phyloP scores from a whole-genome alignment of 805 yeast genomes.

The Saccharomycopsis amapae region DNA sequence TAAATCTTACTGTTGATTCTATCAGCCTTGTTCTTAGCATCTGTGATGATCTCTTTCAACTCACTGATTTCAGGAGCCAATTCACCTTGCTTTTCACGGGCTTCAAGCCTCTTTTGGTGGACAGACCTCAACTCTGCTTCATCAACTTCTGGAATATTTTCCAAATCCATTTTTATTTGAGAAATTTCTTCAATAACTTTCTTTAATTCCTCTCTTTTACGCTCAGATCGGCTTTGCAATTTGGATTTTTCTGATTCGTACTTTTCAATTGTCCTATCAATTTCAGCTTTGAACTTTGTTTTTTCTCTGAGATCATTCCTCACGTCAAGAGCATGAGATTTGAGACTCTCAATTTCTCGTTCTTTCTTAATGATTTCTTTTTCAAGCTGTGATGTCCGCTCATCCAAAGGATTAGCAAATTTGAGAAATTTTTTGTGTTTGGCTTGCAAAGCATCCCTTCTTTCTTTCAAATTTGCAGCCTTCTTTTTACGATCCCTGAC shows the following conservation, averaged over 20 bases:
- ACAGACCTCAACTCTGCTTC: slow-evolving; percentile 22
- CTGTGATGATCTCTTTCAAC: slow-evolving; percentile 36
- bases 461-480: slow-evolving; percentile 24
- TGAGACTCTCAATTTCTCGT: slow-evolving; percentile 1
- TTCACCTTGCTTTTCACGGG: slow-evolving; percentile 24
- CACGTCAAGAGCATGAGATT: background rate
- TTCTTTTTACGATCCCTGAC: slow-evolving; percentile 32
- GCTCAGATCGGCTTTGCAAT: slow-evolving; percentile 17
- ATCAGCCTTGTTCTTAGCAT: slow-evolving; percentile 30
- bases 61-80: slow-evolving; percentile 29
- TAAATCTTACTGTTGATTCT: slow-evolving; percentile 28
- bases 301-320: background rate
- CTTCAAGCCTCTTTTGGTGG: slow-evolving; percentile 23
- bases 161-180: slow-evolving; percentile 26
- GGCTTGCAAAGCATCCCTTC: slow-evolving; percentile 25
- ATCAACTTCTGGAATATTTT: slow-evolving; percentile 23
- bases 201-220: slow-evolving; percentile 23
- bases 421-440: slow-evolving; percentile 23
- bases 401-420: slow-evolving; percentile 5
- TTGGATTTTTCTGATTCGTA: slow-evolving; percentile 19
- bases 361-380: background rate
- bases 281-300: slow-evolving; percentile 9
- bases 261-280: slow-evolving; percentile 12
- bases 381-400: slow-evolving; percentile 3
- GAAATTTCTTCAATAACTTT: slow-evolving; percentile 26